A percentile compares a stretch with the other conserved stretches of the same genome.
phyloP scores from a whole-genome alignment of 371 early-diverging fungal species.

The Mucor plumbeus region DNA sequence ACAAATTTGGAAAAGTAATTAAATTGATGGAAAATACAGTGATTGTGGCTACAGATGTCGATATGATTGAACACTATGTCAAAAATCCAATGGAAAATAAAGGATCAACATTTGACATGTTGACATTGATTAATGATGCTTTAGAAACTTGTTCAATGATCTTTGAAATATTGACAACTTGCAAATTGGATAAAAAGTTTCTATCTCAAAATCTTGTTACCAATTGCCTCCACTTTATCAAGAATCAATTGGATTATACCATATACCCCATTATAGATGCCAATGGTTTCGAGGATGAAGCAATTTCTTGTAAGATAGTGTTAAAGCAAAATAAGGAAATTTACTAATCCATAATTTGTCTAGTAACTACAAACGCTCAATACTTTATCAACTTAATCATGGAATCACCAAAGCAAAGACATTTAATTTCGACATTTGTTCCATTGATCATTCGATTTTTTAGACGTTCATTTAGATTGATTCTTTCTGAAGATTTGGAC shows the following conservation, averaged over 20 bases:
- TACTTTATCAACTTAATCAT: slow-evolving; percentile 25
- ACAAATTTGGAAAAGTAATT: slow-evolving; percentile 23
- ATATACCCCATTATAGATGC: slow-evolving; percentile 49
- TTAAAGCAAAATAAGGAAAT: background rate
- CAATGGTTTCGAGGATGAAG: slow-evolving; percentile 30
- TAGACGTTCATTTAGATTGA: slow-evolving; percentile 23
- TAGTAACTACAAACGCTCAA: slow-evolving; percentile 31
- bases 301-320: slow-evolving; percentile 28
- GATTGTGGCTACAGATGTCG: slow-evolving; percentile 18
- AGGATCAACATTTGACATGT: background rate
- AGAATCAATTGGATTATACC: slow-evolving; percentile 38
- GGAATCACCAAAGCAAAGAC: slow-evolving; percentile 23
- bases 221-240: slow-evolving; percentile 39
- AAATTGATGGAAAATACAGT: slow-evolving; percentile 30
- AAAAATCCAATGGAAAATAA: slow-evolving; percentile 12
- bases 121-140: slow-evolving; percentile 14
- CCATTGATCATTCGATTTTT: slow-evolving; percentile 36
- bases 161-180: slow-evolving; percentile 33
- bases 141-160: slow-evolving; percentile 36
- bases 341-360: background rate
- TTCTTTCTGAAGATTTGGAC: slow-evolving; percentile 38
- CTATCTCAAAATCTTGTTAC: slow-evolving; percentile 31
- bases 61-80: slow-evolving; percentile 20
- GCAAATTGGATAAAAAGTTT: slow-evolving; percentile 38
- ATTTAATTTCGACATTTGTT: slow-evolving; percentile 27